These are phyloP conservation scores for Botrytis medusae DNA, from an alignment of 2,329 filamentous ascomycete genomes.

Conservation along the genomic window DNA sequence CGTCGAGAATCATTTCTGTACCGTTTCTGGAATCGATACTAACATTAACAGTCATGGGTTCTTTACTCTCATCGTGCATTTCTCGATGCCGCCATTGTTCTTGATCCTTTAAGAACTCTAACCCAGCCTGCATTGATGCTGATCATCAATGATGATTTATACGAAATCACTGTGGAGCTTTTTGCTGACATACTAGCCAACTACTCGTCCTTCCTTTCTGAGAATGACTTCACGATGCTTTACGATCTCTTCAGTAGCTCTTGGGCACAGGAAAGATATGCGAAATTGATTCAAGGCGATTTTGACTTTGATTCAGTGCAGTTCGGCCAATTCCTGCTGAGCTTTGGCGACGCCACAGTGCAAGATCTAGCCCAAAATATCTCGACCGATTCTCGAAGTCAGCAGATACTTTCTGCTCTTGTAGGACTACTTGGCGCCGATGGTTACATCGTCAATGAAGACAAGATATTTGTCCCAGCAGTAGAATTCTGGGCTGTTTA, in stretches of 20 bases:
- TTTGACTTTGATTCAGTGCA: constrained; percentile 64
- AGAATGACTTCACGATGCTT: constrained; percentile 57
- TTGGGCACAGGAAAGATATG: constrained; percentile 59
- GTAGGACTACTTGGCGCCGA: constrained; percentile 64
- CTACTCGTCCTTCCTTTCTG: constrained; percentile 61
- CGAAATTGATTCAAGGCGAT: constrained; percentile 56
- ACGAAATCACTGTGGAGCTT: constrained; percentile 61
- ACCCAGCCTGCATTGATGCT: constrained; percentile 60
- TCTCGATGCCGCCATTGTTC: constrained; percentile 54
- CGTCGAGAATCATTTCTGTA: not conserved
- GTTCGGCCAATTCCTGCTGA: constrained; percentile 65
- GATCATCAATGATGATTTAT: constrained; percentile 57
- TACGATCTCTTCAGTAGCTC: constrained; percentile 59
- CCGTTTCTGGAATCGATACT: constrained; percentile 8
- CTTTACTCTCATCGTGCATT: constrained; percentile 68
- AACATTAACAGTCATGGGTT: constrained; percentile 62
- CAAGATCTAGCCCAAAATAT: constrained; percentile 56
- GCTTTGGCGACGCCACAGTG: constrained; percentile 66
- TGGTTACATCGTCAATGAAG: constrained; percentile 68
- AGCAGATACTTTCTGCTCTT: constrained; percentile 57
- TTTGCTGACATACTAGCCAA: constrained; percentile 65
- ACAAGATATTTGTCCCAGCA: constrained; percentile 69
- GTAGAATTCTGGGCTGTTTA: constrained; percentile 82
- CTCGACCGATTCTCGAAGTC: constrained; percentile 48
- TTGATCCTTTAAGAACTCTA: constrained; percentile 59